Evolutionary conservation across 2,329 filamentous ascomycete genomes (phyloP).

Genomic region (Fusarium solani-melongenae): DNA sequence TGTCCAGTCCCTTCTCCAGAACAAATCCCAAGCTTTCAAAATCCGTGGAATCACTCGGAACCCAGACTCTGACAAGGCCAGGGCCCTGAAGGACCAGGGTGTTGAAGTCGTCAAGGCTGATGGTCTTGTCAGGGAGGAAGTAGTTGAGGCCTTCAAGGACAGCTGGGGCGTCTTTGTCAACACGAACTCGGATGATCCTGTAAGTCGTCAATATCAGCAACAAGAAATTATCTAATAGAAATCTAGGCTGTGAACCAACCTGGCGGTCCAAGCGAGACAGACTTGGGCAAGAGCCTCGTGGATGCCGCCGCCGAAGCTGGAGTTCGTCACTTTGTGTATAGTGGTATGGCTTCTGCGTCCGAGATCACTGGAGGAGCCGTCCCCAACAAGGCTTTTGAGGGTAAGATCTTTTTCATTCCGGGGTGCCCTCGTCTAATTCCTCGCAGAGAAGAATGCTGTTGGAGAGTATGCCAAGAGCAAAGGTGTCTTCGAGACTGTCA

Average conservation of each 20-base stretch:
- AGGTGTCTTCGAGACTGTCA: constrained; percentile 48
- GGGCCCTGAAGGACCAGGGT: constrained; percentile 37
- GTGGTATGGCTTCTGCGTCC: constrained; percentile 47
- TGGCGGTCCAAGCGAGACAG: constrained; percentile 46
- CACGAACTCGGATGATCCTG: constrained; percentile 47
- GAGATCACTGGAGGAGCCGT: constrained; percentile 49
- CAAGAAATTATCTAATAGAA: constrained; percentile 1
- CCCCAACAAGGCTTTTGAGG: constrained; percentile 47
- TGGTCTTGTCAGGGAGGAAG: constrained; percentile 37
- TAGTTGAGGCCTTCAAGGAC: constrained; percentile 44
- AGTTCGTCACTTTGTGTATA: constrained; percentile 51
- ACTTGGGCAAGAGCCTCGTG: constrained; percentile 49
- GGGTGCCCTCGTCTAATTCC: background rate
- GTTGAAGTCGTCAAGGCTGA: constrained; percentile 48
- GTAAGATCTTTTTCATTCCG: constrained; percentile 32
- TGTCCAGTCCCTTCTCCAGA: constrained; percentile 45
- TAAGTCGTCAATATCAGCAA: constrained; percentile 12
- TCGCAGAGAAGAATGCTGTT: constrained; percentile 51
- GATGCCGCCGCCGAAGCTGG: constrained; percentile 48
- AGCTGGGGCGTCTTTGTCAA: constrained; percentile 50
- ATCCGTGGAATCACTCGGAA: constrained; percentile 46
- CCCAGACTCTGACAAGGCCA: constrained; percentile 43
- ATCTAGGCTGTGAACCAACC: constrained; percentile 39
- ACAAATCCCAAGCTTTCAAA: constrained; percentile 41
- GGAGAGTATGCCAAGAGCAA: constrained; percentile 50